Percentiles rank a stretch among this genome's conserved stretches.
Conservation (phyloP, 164 flowering plant species). For the Protea cynaroides region DNA sequence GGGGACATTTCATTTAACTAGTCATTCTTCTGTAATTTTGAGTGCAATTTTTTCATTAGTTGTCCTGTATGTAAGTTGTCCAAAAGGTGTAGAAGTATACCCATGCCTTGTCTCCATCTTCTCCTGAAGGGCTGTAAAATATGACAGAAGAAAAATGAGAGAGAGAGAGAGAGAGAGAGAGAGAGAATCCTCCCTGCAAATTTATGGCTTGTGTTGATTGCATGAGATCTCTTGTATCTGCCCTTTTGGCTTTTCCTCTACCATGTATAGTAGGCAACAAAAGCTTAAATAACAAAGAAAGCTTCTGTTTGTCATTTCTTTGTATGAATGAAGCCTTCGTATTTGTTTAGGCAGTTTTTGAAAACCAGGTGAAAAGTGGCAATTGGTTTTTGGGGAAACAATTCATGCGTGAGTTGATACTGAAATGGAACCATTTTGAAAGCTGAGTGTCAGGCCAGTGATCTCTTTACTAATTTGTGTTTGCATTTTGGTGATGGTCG, state of each 20-base stretch:
- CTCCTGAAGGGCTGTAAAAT: conserved; percentile 7
- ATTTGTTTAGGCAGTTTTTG: no score
- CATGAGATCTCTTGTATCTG: not conserved
- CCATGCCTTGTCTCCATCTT: not conserved
- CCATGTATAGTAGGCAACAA: conserved; percentile 2
- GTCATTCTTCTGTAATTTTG: not conserved
- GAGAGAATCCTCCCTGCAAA: not conserved
- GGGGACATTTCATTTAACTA: conserved; percentile 19
- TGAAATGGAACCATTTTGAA: no score
- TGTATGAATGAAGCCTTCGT: no score
- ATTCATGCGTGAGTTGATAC: no score
- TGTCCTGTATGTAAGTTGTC: not conserved
- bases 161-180: not conserved
- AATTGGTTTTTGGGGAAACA: no score
- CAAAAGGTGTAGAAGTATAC: not conserved
- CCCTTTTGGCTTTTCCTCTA: not conserved
- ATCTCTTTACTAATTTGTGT: no score
- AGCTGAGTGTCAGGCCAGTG: no score
- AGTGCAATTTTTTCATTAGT: conserved; percentile 3
- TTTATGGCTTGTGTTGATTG: conserved; percentile 5
- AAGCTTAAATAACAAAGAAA: not conserved
- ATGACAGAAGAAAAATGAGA: not conserved
- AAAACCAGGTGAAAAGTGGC: no score
- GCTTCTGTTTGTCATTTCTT: not conserved
- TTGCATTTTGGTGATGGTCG: no score